phyloP scores from a whole-genome alignment of 83 land plant species.

The Picea engelmannii region DNA sequence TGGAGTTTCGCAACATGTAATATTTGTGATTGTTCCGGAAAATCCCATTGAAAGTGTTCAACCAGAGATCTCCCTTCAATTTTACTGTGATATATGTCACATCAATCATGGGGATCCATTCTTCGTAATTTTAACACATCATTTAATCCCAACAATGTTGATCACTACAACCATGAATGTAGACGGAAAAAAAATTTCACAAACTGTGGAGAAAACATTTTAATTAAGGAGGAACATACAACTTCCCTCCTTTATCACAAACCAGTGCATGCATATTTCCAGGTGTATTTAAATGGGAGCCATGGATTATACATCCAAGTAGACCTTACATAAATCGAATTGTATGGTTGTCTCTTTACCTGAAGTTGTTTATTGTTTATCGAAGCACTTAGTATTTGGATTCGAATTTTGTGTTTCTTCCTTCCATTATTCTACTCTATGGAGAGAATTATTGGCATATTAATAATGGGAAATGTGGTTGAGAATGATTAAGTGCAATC shows the following conservation, averaged over 20 bases:
- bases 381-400: neutral
- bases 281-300: neutral
- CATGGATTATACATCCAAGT: no score
- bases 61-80: conserved; percentile 42
- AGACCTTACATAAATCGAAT: no score
- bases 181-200: conserved; percentile 30
- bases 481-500: no score
- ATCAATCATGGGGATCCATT: conserved; percentile 81
- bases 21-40: conserved; percentile 75
- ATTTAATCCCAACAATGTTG: conserved; percentile 50
- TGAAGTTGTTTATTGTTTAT: neutral
- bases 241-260: neutral
- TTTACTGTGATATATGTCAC: conserved; percentile 75
- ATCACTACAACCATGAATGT: conserved; percentile 28
- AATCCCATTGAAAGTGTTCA: conserved; percentile 58
- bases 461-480: no score
- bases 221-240: neutral
- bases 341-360: no score
- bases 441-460: neutral
- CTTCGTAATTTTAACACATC: conserved; percentile 50
- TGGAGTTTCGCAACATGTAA: conserved; percentile 65
- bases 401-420: neutral
- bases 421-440: neutral
- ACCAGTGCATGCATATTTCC: neutral
- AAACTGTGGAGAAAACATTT: no score